Evolutionary conservation across 352 stramenopile genomes (phyloP).

Genomic region (Plasmopara viticola): DNA sequence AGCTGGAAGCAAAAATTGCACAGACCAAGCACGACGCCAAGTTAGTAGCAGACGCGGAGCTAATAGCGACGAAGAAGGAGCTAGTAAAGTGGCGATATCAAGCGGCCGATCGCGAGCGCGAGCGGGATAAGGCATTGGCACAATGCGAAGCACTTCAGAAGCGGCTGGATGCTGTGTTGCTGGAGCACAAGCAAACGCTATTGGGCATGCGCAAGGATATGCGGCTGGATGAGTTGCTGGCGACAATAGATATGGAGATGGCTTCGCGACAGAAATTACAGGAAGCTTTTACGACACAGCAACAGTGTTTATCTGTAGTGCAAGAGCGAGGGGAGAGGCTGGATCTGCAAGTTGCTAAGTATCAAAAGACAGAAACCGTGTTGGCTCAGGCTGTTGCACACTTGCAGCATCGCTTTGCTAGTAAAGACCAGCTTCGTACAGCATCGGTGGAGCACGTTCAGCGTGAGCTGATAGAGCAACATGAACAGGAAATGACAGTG

Average conservation of each 20-base stretch:
- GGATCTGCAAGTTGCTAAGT: constrained; percentile 40
- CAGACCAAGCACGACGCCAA: constrained; percentile 52
- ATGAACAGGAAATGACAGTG: constrained; percentile 22
- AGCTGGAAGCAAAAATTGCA: constrained; percentile 45
- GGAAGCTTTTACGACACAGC: constrained; percentile 36
- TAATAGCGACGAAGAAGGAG: constrained; percentile 28
- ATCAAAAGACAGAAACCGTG: constrained; percentile 75
- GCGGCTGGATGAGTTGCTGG: constrained; percentile 40
- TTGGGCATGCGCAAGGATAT: constrained; percentile 43
- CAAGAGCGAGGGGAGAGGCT: constrained; percentile 43
- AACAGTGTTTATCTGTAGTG: constrained; percentile 30
- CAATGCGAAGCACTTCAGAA: constrained; percentile 29
- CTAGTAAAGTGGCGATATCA: constrained; percentile 38
- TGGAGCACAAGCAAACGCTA: constrained; percentile 45
- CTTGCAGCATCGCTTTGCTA: constrained; percentile 54
- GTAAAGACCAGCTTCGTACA: constrained; percentile 53
- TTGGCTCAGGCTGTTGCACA: constrained; percentile 62
- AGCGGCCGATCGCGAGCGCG: constrained; percentile 24
- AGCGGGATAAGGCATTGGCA: constrained; percentile 8
- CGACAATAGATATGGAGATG: constrained; percentile 55
- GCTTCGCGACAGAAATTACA: constrained; percentile 31
- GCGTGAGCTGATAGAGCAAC: constrained; percentile 33
- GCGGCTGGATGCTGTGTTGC: constrained; percentile 36
- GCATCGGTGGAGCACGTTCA: constrained; percentile 35
- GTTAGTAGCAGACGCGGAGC: constrained; percentile 40